A percentile compares a stretch with the other conserved stretches of the same genome.
Evolutionary conservation across 768 basidiomycete genomes (phyloP).

Genomic region (Agaricus blazei): DNA sequence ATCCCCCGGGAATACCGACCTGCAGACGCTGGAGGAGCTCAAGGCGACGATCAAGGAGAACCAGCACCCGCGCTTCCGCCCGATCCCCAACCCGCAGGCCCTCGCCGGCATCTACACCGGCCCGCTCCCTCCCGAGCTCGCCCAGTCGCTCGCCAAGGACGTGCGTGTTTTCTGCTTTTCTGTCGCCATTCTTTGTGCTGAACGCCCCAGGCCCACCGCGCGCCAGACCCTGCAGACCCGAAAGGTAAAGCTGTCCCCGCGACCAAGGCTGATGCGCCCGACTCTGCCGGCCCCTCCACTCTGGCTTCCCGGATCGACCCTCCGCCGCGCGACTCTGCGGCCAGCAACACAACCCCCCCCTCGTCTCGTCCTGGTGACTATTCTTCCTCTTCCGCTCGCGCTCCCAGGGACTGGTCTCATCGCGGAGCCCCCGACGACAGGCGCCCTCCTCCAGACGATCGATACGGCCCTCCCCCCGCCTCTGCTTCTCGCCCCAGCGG

Average conservation of each 20-base stretch:
- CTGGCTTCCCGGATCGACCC: neutral
- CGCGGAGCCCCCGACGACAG: slow-evolving; percentile 2
- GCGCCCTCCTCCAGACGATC: slow-evolving; percentile 8
- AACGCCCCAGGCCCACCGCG: neutral
- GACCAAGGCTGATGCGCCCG: slow-evolving; percentile 1
- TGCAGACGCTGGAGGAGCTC: slow-evolving; percentile 71
- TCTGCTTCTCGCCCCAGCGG: neutral
- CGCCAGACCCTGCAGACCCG: neutral
- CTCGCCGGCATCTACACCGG: slow-evolving; percentile 66
- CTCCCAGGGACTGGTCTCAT: slow-evolving; percentile 4
- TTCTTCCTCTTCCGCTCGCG: slow-evolving; percentile 4
- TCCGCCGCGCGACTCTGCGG: neutral
- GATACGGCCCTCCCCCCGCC: neutral
- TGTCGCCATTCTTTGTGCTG: neutral
- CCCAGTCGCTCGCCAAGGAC: neutral
- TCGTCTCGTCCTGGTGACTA: slow-evolving; percentile 4
- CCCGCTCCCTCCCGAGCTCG: slow-evolving; percentile 18
- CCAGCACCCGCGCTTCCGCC: slow-evolving; percentile 69
- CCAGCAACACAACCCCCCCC: neutral
- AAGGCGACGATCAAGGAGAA: slow-evolving; percentile 66
- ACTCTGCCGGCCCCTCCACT: neutral
- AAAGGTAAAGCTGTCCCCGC: neutral
- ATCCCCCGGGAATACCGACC: slow-evolving; percentile 59
- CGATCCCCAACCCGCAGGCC: slow-evolving; percentile 58
- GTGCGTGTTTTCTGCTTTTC: too few species aligned